Evolutionary conservation across 306 rosid genomes (phyloP).

Genomic region (Dalbergia cochinchinensis): DNA sequence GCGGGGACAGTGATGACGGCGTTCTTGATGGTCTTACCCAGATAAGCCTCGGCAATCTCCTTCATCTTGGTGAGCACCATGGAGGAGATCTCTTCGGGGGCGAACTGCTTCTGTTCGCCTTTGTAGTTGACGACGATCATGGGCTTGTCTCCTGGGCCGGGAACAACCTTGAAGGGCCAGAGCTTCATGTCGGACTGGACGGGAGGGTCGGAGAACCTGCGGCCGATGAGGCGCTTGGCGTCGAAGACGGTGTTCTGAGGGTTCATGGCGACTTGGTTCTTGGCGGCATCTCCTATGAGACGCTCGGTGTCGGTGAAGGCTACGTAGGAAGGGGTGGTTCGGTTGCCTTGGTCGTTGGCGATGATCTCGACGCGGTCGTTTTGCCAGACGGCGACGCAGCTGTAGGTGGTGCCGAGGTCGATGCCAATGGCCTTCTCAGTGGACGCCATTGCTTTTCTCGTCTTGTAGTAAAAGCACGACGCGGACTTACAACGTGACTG

Average conservation of each 20-base stretch:
- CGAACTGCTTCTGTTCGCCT: slow-evolving; percentile 3
- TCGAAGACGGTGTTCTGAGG: neutral
- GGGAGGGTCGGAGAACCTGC: neutral
- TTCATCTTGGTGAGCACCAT: slow-evolving; percentile 10
- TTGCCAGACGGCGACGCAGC: neutral
- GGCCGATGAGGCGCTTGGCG: slow-evolving; percentile 4
- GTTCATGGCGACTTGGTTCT: neutral
- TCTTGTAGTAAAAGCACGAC: neutral
- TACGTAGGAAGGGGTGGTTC: neutral
- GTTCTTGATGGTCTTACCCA: neutral
- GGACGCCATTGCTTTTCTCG: neutral
- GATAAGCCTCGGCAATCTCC: neutral
- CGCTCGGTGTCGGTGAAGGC: neutral
- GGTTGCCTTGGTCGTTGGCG: slow-evolving; percentile 7
- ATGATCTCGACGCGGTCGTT: slow-evolving; percentile 1
- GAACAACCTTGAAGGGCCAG: neutral
- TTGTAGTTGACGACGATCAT: slow-evolving; percentile 6
- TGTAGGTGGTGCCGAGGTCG: slow-evolving; percentile 1
- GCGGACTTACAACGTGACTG: neutral
- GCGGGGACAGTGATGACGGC: neutral
- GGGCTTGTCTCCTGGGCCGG: neutral
- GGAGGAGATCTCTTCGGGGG: neutral
- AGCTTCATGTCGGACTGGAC: neutral
- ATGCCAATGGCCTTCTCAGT: slow-evolving; percentile 6
- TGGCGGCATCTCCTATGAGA: neutral